Evolutionary conservation across 257 asterid genomes (phyloP).

Genomic region (Ilex aquifolium): DNA sequence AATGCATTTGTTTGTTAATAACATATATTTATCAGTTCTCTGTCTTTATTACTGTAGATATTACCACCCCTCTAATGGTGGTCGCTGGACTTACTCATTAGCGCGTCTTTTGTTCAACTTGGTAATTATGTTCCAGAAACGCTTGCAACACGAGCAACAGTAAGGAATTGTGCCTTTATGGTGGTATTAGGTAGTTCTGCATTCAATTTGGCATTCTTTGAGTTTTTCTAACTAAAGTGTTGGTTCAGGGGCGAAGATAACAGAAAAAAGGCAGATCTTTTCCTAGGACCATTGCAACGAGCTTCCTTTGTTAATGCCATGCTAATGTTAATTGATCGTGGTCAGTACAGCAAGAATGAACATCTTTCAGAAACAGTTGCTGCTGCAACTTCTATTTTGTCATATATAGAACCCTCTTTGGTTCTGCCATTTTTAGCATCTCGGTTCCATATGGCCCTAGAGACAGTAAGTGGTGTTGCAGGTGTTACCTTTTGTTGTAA

Average conservation of each 20-base stretch:
- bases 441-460: slow-evolving; percentile 98
- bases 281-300: slow-evolving; percentile 68
- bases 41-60: slow-evolving; percentile 43
- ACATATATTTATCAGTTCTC: slow-evolving; percentile 4
- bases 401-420: slow-evolving; percentile 86
- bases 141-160: slow-evolving; percentile 89
- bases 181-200: neutral
- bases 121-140: slow-evolving; percentile 71
- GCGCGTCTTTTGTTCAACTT: slow-evolving; percentile 81
- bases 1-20: slow-evolving; percentile 10
- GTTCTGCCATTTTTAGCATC: slow-evolving; percentile 90
- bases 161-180: slow-evolving; percentile 29
- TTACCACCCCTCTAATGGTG: slow-evolving; percentile 99
- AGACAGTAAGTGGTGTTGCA: slow-evolving; percentile 64
- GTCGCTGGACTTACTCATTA: slow-evolving; percentile 92
- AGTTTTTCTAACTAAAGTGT: slow-evolving; percentile 17
- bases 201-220: no score
- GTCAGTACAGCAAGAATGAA: slow-evolving; percentile 94
- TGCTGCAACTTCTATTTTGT: slow-evolving; percentile 81
- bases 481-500: neutral
- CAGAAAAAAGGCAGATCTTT: slow-evolving; percentile 40
- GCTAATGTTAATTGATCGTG: slow-evolving; percentile 92
- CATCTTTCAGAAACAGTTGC: slow-evolving; percentile 97
- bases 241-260: slow-evolving; percentile 65
- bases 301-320: slow-evolving; percentile 64